Conservation (phyloP, 225 moss, liverwort and hornwort species). For the Physcomitrellopsis africana region DNA sequence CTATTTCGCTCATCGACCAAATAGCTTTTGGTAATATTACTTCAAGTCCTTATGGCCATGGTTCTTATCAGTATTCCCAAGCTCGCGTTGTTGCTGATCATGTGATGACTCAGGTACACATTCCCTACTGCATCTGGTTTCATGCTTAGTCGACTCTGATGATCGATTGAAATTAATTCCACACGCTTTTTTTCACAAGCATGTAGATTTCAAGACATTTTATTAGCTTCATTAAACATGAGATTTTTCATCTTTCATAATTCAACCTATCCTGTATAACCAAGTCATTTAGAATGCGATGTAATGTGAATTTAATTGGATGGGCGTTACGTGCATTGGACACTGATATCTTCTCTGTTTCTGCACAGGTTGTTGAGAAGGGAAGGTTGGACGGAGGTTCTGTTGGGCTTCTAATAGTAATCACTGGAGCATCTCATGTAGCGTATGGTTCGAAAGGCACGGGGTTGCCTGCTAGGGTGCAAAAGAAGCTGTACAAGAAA, state of each 20-base stretch:
- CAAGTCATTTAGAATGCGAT: not conserved
- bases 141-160: not conserved
- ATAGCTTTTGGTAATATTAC: slow-evolving; percentile 52
- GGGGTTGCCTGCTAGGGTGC: slow-evolving; percentile 82
- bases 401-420: slow-evolving; percentile 68
- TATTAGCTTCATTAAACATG: not conserved
- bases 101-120: slow-evolving; percentile 65
- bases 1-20: slow-evolving; percentile 57
- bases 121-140: not conserved
- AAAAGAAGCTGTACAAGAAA: slow-evolving; percentile 82
- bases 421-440: slow-evolving; percentile 90
- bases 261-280: not conserved
- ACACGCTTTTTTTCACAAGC: not conserved
- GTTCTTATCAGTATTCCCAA: slow-evolving; percentile 79
- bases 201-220: not conserved
- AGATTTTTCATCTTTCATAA: not conserved
- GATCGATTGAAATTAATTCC: not conserved
- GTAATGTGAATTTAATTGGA: not conserved
- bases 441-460: slow-evolving; percentile 72
- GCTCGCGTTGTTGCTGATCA: slow-evolving; percentile 75
- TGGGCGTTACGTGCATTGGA: not conserved
- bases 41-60: slow-evolving; percentile 60
- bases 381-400: slow-evolving; percentile 77
- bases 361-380: slow-evolving; percentile 68
- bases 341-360: not conserved